phyloP scores from a whole-genome alignment of 768 basidiomycete species.

The Lactarius sp. region DNA sequence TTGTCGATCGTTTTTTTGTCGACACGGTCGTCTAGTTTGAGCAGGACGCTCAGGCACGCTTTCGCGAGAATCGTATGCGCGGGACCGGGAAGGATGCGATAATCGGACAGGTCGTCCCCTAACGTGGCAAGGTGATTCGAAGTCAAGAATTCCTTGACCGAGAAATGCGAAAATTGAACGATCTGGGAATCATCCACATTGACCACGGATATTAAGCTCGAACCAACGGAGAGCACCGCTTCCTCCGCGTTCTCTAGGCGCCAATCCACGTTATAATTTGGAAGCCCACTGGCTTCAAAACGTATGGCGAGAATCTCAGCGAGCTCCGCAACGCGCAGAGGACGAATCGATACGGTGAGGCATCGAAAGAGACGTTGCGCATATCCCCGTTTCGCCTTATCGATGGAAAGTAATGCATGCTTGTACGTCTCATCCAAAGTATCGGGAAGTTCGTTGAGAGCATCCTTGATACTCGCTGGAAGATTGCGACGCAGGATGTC shows the following conservation, averaged over 20 bases:
- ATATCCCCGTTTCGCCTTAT: neutral
- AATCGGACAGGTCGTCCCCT: neutral
- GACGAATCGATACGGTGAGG: slow-evolving; percentile 3
- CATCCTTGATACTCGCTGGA: neutral
- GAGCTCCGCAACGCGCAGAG: slow-evolving; percentile 2
- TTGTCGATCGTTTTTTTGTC: neutral
- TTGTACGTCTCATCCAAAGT: slow-evolving; percentile 4
- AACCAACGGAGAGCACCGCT: slow-evolving; percentile 6
- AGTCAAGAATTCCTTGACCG: slow-evolving; percentile 8
- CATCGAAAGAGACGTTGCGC: slow-evolving; percentile 1
- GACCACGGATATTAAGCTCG: slow-evolving; percentile 2
- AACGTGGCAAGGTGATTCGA: neutral
- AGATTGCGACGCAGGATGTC: neutral
- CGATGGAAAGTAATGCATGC: neutral
- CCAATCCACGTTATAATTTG: neutral
- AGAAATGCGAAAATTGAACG: slow-evolving; percentile 11
- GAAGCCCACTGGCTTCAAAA: neutral
- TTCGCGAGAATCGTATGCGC: neutral
- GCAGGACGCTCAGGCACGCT: neutral
- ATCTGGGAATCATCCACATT: neutral
- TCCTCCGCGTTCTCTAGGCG: neutral
- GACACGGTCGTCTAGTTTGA: neutral
- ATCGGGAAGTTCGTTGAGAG: neutral
- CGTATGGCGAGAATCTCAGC: slow-evolving; percentile 2
- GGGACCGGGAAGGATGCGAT: neutral